Evolutionary conservation across 2,329 filamentous ascomycete genomes (phyloP), one percentile per base, ranked within the genome.

Genomic region (Aspergillus pseudonomiae): DNA sequence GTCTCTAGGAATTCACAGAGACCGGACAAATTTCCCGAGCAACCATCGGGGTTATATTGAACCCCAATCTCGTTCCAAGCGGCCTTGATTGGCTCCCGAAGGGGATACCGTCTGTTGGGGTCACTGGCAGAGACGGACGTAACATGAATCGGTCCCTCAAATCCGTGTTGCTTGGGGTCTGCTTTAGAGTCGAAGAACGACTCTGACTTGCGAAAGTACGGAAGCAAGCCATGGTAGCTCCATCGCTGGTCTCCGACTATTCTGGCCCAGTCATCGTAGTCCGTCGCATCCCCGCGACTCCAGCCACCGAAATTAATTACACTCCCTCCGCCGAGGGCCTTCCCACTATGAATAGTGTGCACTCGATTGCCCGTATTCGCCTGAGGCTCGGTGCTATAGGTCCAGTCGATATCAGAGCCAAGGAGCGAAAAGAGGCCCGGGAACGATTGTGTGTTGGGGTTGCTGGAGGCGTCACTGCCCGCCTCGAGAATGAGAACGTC

Each of bases 231-330:
- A 4, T 66, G 50, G 32, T 72, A 72, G 59, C 65, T 70, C 69
- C 70, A 71, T 6, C 65, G 63, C 6, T 57, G 41, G 56, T 73
- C 70, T 1, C 61, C 56, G 6, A 72, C 67, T 12, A 64, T 12
- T 10, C 66, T 61, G 9, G 60, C 69, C 70, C 69, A 71, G 21
- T 63, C 59, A 61, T 73, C 64, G 39, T 70, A 73, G 45, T 73
- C 66, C 5, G 59, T 55, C 9, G 52, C 48, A 24, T 65, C 56
- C 21, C 70, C 70, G 2, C 70, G 67, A 11, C 60, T 64, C 70
- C 67, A 73, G 12, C 54, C 54, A 26, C 54, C 54, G 11, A 57
- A 57, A 39, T 57, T 57, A 19, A 57, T 24, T 26, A 43, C 54
- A 16, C 32, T 57, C n/a, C 54, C 54, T 39, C 54, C 34, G 4